A percentile compares a stretch with the other conserved stretches of the same genome.
These are phyloP conservation scores for Pyrenochaeta sp. DNA, from an alignment of 2,329 filamentous ascomycete species.

Conservation along the genomic window DNA sequence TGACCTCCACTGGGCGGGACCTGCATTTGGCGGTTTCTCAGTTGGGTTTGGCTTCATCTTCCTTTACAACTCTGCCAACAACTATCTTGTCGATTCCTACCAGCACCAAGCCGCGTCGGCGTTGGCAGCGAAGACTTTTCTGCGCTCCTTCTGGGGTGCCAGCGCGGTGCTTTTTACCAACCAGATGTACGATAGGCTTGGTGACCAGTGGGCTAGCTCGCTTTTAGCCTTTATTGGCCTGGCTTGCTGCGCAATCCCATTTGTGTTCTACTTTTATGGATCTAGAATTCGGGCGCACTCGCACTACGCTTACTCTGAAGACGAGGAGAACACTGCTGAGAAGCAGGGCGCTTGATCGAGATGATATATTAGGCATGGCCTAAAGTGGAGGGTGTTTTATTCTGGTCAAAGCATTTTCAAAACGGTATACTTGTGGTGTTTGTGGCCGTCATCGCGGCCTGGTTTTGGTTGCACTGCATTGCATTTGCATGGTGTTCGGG, in stretches of 20 bases:
- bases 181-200: slow-evolving; percentile 74
- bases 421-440: neutral
- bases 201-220: slow-evolving; percentile 78
- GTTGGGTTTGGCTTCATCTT: slow-evolving; percentile 86
- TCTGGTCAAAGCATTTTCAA: neutral
- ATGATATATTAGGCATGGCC: neutral
- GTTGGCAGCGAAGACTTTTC: slow-evolving; percentile 81
- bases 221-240: slow-evolving; percentile 78
- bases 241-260: slow-evolving; percentile 83
- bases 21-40: slow-evolving; percentile 69
- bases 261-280: slow-evolving; percentile 81
- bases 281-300: slow-evolving; percentile 73
- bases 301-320: slow-evolving; percentile 74
- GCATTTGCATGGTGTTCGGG: slow-evolving; percentile 17
- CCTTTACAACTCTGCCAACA: slow-evolving; percentile 74
- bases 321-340: slow-evolving; percentile 55
- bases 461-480: slow-evolving; percentile 8
- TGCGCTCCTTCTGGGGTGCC: slow-evolving; percentile 83
- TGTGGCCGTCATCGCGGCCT: slow-evolving; percentile 2
- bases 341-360: slow-evolving; percentile 26
- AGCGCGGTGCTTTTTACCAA: slow-evolving; percentile 79
- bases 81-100: slow-evolving; percentile 68
- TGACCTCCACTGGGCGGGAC: slow-evolving; percentile 73
- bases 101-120: slow-evolving; percentile 81
- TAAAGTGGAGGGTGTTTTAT: neutral